phyloP scores from a whole-genome alignment of 1,284 basidiomycete species.

The Pseudozyma flocculosa region DNA sequence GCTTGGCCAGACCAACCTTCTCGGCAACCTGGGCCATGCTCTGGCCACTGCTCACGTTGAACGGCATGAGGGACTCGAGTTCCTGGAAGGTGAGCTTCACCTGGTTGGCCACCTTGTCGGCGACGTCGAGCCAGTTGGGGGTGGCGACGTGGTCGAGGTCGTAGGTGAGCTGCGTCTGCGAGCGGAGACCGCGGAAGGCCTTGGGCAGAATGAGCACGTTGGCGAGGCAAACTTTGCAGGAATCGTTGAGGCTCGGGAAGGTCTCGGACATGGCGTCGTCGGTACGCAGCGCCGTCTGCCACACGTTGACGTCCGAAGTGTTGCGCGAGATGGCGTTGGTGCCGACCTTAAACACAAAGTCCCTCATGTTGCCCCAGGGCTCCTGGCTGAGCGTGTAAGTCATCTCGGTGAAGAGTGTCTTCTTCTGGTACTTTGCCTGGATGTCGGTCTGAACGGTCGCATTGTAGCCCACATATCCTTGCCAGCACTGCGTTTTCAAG shows the following conservation, averaged over 20 bases:
- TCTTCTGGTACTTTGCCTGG: background rate
- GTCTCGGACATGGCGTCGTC: background rate
- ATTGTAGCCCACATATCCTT: too few species aligned
- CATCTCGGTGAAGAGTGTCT: conserved; percentile 1
- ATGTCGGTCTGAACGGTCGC: background rate
- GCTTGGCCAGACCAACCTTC: too few species aligned
- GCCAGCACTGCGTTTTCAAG: too few species aligned
- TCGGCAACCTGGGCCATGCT: too few species aligned
- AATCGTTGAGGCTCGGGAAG: background rate
- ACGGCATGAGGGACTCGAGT: too few species aligned
- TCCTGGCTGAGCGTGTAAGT: background rate
- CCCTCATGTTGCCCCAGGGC: background rate
- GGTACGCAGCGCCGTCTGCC: background rate
- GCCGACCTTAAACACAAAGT: background rate
- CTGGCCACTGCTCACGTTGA: too few species aligned
- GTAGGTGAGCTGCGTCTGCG: background rate
- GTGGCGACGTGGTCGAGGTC: background rate
- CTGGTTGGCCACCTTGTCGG: too few species aligned
- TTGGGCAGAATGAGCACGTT: background rate
- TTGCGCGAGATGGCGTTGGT: background rate
- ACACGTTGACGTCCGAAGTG: background rate
- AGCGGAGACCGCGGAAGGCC: background rate
- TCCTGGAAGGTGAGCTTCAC: too few species aligned
- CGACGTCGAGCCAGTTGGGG: background rate
- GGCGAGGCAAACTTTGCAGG: background rate